Evolutionary conservation across 306 rosid species (phyloP), one percentile per base, ranked within the genome.

Genomic region (Glycyrrhiza uralensis): DNA sequence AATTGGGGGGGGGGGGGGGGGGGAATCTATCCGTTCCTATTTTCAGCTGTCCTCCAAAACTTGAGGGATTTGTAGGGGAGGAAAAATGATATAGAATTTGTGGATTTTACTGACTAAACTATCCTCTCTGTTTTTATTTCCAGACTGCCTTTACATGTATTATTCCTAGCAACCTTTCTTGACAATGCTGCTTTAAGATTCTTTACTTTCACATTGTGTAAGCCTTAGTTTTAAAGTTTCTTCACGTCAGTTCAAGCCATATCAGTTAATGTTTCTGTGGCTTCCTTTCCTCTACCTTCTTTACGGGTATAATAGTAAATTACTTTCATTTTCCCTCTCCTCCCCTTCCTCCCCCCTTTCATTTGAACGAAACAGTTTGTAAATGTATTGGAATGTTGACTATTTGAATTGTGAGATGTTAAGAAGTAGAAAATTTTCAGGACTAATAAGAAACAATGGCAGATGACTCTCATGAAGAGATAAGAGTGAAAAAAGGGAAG

Each of bases 341-440:
- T 13, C 47, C 4, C 55, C 55, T 18, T 13, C n/a, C 42, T 13
- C 9, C 10, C 42, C 42, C 55, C 10, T 1, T 8, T 11, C 51
- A 2, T 47, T 20, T 49, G n/a, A 49, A 7, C 10, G 26, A 7
- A 49, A 7, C 11, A 18, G 28, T 49, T 62, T 74, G 10, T 36
- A 41, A 23, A 39, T 71, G 22, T 57, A 33, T 15, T 35, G 61
- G 61, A 45, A 3, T 45, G 18, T 38, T 72, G 67, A 39, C 26
- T 32, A 57, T 46, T 68, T 68, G 45, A 76, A 35, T 47, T 36
- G 29, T 55, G 51, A 42, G 67, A 32, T 76, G 30, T 22, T 61
- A 42, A 26, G 63, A 63, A 22, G 55, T 20, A 20, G 29, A 74
- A 23, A 9, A 2, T 61, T 74, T 14, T 10, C 35, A 33, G 35